Base-by-base conservation (phyloP, 192 early-diverging fungal genomes). In the Entrophospora sp. region DNA sequence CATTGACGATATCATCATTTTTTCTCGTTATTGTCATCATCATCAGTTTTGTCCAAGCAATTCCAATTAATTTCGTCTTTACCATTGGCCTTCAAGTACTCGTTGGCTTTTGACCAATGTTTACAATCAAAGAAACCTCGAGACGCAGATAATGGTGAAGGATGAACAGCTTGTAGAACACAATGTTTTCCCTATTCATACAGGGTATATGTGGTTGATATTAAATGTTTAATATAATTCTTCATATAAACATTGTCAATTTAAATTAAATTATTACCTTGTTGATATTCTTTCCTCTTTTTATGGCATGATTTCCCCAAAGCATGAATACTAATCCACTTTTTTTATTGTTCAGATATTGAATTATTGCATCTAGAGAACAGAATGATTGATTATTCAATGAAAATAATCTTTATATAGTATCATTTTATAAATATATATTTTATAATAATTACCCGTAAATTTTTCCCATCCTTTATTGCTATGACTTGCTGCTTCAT, bases 291-390 rank as follows among this genome's bases (percentile, higher is more conserved):
- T 73, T 64, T 16, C 88, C 89, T 60, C 91, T 91, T 77, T 92
- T 92, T 74, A 92, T 89, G 30, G 93, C 92, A 67, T 87, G 85
- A 27, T 77, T 69, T 18, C 95, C 95, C 95, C 95, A 97, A 22
- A 96, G 80, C 73, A 97, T 84, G 75, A 97, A 97, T 48, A 97
- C 95, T 4, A 93, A 77, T 42, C 85, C 71, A 1, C 49, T 52
- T 4, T 73, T 71, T 30, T 81, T 71, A 7, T 78, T 70, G 71
- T 87, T 88, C 51, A 97, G 66, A 48, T 89, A 77, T 14, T 77
- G 62, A 36, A 97, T 78, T 24, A 94, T 85, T 0, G 86, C 80
- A 70, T 95, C 91, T 75, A 71, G 12, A 53, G 58, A 18, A n/a
- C n/a, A n/a, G n/a, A n/a, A n/a, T n/a, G n/a, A n/a, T n/a, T n/a